Percentiles rank a stretch among this genome's conserved stretches.
Conservation (phyloP, 2,329 filamentous ascomycete genomes). For the Ceratocystiopsis sp. region DNA sequence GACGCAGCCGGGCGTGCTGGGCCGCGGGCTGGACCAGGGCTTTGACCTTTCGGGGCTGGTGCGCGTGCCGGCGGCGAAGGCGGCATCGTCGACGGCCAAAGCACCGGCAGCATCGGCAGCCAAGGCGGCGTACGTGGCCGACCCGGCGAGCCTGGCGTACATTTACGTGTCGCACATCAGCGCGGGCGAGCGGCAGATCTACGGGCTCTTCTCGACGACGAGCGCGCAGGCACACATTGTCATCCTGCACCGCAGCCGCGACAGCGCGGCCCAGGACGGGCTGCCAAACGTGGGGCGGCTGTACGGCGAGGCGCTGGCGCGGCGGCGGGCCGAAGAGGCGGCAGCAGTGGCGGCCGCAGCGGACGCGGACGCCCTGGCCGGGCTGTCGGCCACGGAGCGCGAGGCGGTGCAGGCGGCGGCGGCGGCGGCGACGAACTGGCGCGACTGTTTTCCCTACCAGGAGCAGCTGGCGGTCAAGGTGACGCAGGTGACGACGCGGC, state of each 20-base stretch:
- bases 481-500: conserved; percentile 71
- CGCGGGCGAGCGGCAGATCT: conserved; percentile 80
- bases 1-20: conserved; percentile 73
- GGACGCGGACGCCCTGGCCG: background rate
- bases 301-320: conserved; percentile 59
- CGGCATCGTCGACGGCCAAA: too few relatives aligned
- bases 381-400: conserved; percentile 3
- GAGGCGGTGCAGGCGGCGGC: conserved; percentile 31
- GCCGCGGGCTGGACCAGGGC: conserved; percentile 80
- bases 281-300: conserved; percentile 82
- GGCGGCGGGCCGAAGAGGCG: conserved; percentile 44
- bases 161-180: conserved; percentile 87
- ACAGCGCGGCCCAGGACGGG: conserved; percentile 46
- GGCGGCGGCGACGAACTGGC: conserved; percentile 52
- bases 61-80: conserved; percentile 48
- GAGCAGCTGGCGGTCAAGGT: conserved; percentile 73
- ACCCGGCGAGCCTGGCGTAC: conserved; percentile 58
- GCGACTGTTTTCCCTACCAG: conserved; percentile 74
- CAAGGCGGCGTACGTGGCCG: conserved; percentile 10
- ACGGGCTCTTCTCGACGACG: conserved; percentile 77
- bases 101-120: too few relatives aligned
- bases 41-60: conserved; percentile 72
- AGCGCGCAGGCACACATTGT: conserved; percentile 69
- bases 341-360: conserved; percentile 14
- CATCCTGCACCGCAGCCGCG: conserved; percentile 68